These are phyloP conservation scores for Pythium brachiatum DNA, from an alignment of 352 stramenopile species.

Conservation along the genomic window DNA sequence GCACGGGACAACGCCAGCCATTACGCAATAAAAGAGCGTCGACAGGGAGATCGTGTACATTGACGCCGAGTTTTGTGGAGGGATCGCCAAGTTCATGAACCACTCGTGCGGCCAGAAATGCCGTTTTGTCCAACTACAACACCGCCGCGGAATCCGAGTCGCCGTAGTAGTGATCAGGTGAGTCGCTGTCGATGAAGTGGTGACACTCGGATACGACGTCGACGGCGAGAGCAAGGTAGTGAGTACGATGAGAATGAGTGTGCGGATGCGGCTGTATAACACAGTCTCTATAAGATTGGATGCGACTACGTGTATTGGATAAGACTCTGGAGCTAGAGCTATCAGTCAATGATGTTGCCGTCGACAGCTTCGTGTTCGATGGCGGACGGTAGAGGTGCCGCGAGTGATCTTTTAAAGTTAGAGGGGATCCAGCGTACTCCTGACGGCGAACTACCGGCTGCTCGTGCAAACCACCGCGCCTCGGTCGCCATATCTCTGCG, in stretches of 20 bases:
- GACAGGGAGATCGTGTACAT: neutral
- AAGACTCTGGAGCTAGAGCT: neutral
- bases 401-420: neutral
- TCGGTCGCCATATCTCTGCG: neutral
- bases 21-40: neutral
- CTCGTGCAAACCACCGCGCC: neutral
- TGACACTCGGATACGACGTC: neutral
- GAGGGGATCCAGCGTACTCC: neutral
- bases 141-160: neutral
- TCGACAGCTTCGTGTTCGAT: neutral
- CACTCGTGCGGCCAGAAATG: neutral
- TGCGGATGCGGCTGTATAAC: too few species aligned
- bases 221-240: neutral
- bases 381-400: neutral
- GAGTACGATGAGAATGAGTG: neutral
- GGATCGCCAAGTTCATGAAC: neutral
- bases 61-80: neutral
- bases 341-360: too few species aligned
- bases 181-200: neutral
- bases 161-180: neutral
- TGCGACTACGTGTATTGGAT: neutral
- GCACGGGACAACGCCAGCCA: neutral
- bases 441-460: neutral
- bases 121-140: neutral
- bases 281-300: neutral